Conservation (phyloP, 2,329 filamentous ascomycete species). For the Phyllosticta paracitricarpa region DNA sequence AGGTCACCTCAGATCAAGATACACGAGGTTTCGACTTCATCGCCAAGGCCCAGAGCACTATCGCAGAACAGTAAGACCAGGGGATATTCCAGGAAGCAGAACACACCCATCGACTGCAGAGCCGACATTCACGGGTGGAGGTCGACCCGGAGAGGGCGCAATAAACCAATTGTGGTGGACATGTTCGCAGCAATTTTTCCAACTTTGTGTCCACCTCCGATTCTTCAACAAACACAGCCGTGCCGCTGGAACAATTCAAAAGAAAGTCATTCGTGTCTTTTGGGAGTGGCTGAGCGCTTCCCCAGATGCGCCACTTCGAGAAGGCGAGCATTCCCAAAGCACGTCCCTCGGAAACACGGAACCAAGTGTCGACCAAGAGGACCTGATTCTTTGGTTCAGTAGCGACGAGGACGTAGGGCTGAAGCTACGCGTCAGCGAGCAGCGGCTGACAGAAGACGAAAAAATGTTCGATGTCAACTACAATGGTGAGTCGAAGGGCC, state of each 20-base stretch:
- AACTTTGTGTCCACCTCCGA: neutral
- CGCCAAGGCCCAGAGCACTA: neutral
- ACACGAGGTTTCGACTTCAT: slow-evolving; percentile 61
- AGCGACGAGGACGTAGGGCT: slow-evolving; percentile 54
- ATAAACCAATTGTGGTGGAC: slow-evolving; percentile 54
- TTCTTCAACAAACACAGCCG: neutral
- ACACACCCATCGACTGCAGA: slow-evolving; percentile 24
- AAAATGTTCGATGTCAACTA: slow-evolving; percentile 62
- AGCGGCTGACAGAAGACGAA: slow-evolving; percentile 48
- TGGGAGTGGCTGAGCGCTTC: slow-evolving; percentile 53
- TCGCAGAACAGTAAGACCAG: slow-evolving; percentile 13
- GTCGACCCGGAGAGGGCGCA: slow-evolving; percentile 27
- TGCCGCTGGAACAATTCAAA: slow-evolving; percentile 43
- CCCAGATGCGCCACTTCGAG: neutral
- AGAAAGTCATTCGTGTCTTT: slow-evolving; percentile 61
- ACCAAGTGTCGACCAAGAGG: slow-evolving; percentile 18
- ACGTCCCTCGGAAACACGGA: slow-evolving; percentile 14
- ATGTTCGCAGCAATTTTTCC: slow-evolving; percentile 22
- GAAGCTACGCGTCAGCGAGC: slow-evolving; percentile 53
- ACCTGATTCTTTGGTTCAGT: slow-evolving; percentile 59
- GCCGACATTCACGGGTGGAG: slow-evolving; percentile 14
- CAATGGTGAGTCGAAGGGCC: slow-evolving; percentile 46
- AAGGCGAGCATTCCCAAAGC: neutral
- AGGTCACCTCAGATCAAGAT: slow-evolving; percentile 29
- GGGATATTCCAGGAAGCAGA: slow-evolving; percentile 38